These are phyloP conservation scores for Tulasnella sp. DNA, from an alignment of 768 basidiomycete species.

Conservation along the genomic window DNA sequence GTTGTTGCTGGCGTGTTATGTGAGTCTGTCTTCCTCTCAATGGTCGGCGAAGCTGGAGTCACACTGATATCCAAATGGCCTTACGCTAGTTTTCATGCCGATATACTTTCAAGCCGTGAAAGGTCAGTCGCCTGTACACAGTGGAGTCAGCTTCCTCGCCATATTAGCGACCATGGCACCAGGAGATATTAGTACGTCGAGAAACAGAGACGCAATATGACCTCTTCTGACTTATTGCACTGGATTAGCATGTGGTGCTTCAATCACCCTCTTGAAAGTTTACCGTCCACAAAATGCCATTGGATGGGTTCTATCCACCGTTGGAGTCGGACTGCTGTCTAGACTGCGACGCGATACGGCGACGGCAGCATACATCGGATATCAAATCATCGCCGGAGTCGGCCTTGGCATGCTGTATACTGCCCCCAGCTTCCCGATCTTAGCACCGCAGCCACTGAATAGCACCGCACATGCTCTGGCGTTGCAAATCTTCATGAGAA, in stretches of 20 bases:
- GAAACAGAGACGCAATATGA: not conserved
- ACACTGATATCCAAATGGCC: not conserved
- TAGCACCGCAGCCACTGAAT: slow-evolving; percentile 20
- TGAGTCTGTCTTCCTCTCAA: not conserved
- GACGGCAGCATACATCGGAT: slow-evolving; percentile 12
- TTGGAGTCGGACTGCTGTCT: slow-evolving; percentile 31
- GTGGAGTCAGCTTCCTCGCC: not conserved
- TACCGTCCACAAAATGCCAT: slow-evolving; percentile 31
- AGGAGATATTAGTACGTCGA: not conserved
- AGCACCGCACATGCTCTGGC: slow-evolving; percentile 17
- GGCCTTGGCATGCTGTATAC: not conserved
- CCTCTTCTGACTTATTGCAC: too few species aligned
- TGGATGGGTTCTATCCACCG: slow-evolving; percentile 29
- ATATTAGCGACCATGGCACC: slow-evolving; percentile 20
- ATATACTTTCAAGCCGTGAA: slow-evolving; percentile 23
- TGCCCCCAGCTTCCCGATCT: slow-evolving; percentile 24
- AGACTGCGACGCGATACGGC: not conserved
- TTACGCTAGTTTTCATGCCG: slow-evolving; percentile 9
- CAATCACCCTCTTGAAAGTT: slow-evolving; percentile 16
- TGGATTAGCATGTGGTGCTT: not conserved
- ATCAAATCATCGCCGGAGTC: slow-evolving; percentile 4
- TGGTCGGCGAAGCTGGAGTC: not conserved
- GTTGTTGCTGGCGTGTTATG: not conserved
- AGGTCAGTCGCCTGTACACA: slow-evolving; percentile 12
- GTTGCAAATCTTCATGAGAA: slow-evolving; percentile 23